Evolutionary conservation across 169 alveolate genomes (phyloP), one percentile per base, ranked within the genome.

Genomic region (Plasmodium fragile): DNA sequence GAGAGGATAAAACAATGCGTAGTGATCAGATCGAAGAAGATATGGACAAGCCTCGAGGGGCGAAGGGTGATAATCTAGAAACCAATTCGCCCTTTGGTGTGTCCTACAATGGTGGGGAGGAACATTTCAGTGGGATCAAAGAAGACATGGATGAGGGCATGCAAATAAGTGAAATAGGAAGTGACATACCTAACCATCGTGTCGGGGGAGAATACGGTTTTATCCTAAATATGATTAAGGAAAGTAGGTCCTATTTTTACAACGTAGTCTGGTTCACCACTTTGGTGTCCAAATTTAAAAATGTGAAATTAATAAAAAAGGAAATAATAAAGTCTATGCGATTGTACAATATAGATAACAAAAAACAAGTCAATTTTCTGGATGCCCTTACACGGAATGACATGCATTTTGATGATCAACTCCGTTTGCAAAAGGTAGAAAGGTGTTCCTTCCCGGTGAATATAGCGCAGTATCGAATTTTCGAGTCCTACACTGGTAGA

Each of bases 181-280:
- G 22, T n/a, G 30, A 41, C 28, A 55, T 53, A 53, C 22, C 28
- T 3, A 77, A 11, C 32, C 8, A 39, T 32, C 25, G 22, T 49
- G 3, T 8, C 7, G 96, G 92, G n/a, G 97, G 97, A 69, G 97
- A 96, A 53, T 82, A 85, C 53, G 95, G 94, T 8, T 96, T 96
- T 82, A 79, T 96, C n/a, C 92, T 93, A 65, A 90, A 95, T 10
- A 96, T 96, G 97, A 45, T 96, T 41, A 91, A 90, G 70, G 97
- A 96, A 92, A 96, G 97, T 53, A 92, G 84, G 7, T 81, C 53
- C 30, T 90, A 77, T 52, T 93, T 81, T 71, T 92, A 92, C 78
- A 96, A 96, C 82, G 95, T 85, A 25, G 87, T 96, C 72, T 96
- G 97, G 97, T 96, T 96, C 92, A 96, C 96, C 10, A 89, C 96